Percentiles rank a stretch among this genome's conserved stretches.
Evolutionary conservation across 345 rosid species (phyloP).

Genomic region (Camelina hispida): DNA sequence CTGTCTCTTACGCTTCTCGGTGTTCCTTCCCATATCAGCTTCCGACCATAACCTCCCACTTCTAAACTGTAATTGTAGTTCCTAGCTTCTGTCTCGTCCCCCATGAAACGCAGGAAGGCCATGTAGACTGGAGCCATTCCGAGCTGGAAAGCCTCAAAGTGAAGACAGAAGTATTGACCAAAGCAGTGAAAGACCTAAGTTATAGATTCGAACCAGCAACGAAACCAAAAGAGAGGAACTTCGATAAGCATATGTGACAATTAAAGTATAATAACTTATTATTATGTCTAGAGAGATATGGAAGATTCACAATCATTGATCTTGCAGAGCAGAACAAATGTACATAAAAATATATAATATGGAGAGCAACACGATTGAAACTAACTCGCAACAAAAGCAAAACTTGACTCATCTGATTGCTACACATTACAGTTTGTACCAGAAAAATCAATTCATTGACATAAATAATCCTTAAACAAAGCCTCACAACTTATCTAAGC

Average conservation of each 20-base stretch:
- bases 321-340: background rate
- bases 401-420: constrained; percentile 3
- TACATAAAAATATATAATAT: no score
- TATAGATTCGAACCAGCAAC: background rate
- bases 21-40: constrained; percentile 92
- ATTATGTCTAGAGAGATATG: background rate
- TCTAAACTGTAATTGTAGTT: constrained; percentile 93
- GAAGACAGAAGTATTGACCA: constrained; percentile 96
- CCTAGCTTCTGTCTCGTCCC: constrained; percentile 84
- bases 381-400: background rate
- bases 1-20: constrained; percentile 90
- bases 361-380: constrained; percentile 4
- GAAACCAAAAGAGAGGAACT: constrained; percentile 28
- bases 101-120: constrained; percentile 96
- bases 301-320: constrained; percentile 9
- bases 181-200: constrained; percentile 88
- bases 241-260: constrained; percentile 2
- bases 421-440: constrained; percentile 12
- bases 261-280: background rate
- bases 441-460: background rate
- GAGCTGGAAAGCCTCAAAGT: constrained; percentile 96
- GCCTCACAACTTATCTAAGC: constrained; percentile 7
- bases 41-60: constrained; percentile 93
- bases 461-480: constrained; percentile 7
- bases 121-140: constrained; percentile 97